Percentiles rank a stretch among this genome's conserved stretches.
Evolutionary conservation across 2,329 filamentous ascomycete genomes (phyloP).

Genomic region (Dryadomyces quercivorus): DNA sequence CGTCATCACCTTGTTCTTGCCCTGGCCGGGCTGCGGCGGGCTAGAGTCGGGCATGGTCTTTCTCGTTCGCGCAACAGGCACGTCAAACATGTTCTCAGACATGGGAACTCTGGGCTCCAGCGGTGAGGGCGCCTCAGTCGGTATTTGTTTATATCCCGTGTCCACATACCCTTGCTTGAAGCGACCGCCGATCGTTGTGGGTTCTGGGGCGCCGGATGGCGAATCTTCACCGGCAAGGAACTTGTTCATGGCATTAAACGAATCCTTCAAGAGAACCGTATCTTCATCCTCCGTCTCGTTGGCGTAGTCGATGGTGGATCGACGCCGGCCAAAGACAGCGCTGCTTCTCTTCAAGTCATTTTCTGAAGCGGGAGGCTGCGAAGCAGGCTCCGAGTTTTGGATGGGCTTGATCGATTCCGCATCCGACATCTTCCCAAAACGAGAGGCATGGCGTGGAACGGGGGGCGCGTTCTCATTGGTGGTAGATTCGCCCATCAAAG

Average conservation of each 20-base stretch:
- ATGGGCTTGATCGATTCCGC: slow-evolving; percentile 13
- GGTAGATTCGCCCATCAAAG: slow-evolving; percentile 21
- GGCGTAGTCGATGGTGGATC: slow-evolving; percentile 15
- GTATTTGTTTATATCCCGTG: slow-evolving; percentile 17
- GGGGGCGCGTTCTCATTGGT: slow-evolving; percentile 24
- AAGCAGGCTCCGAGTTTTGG: background rate
- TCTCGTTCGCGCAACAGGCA: slow-evolving; percentile 25
- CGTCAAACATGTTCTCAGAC: slow-evolving; percentile 45
- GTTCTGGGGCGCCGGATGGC: slow-evolving; percentile 3
- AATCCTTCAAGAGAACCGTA: slow-evolving; percentile 38
- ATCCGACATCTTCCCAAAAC: slow-evolving; percentile 15
- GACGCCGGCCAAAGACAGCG: slow-evolving; percentile 17
- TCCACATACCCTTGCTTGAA: slow-evolving; percentile 28
- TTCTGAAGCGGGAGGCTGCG: slow-evolving; percentile 18
- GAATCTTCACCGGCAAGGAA: slow-evolving; percentile 24
- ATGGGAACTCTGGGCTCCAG: slow-evolving; percentile 25
- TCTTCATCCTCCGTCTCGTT: slow-evolving; percentile 37
- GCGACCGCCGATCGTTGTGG: slow-evolving; percentile 9
- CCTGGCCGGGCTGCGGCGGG: slow-evolving; percentile 23
- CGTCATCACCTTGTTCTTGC: slow-evolving; percentile 74
- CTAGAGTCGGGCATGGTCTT: slow-evolving; percentile 24
- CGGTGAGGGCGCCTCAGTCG: slow-evolving; percentile 19
- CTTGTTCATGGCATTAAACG: slow-evolving; percentile 33
- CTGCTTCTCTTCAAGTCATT: slow-evolving; percentile 18
- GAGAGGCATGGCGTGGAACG: slow-evolving; percentile 26